Percentiles rank a stretch among this genome's conserved stretches.
Evolutionary conservation across 2,329 filamentous ascomycete species (phyloP).

Genomic region (Mycosphaerella sp.): DNA sequence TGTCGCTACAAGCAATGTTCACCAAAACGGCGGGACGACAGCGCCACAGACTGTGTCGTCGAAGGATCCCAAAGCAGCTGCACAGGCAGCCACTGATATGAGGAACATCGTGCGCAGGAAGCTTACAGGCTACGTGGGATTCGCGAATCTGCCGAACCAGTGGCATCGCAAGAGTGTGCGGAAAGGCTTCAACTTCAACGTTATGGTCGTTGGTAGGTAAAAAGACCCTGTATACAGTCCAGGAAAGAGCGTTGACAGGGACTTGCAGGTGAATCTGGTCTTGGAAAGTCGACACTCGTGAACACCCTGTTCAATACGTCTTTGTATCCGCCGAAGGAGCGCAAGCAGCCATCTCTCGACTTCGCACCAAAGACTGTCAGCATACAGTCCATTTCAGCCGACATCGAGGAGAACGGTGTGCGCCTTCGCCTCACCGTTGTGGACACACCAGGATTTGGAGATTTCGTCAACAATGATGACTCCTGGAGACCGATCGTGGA

Average conservation of each 20-base stretch:
- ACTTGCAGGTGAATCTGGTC: constrained; percentile 82
- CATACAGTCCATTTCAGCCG: constrained; percentile 50
- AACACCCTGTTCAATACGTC: constrained; percentile 99
- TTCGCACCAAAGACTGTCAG: constrained; percentile 82
- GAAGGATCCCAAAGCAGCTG: constrained; percentile 56
- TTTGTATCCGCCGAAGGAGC: constrained; percentile 96
- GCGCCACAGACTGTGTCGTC: constrained; percentile 56
- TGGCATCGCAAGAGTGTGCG: constrained; percentile 99
- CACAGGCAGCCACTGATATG: constrained; percentile 51
- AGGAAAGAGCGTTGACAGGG: constrained; percentile 16
- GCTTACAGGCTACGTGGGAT: constrained; percentile 96
- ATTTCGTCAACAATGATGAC: constrained; percentile 99
- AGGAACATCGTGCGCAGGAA: constrained; percentile 98
- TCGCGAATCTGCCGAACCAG: constrained; percentile 97
- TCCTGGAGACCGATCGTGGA: constrained; percentile 99
- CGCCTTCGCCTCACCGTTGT: constrained; percentile 94
- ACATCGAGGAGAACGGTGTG: constrained; percentile 95
- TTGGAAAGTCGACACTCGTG: constrained; percentile 97
- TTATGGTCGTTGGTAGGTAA: constrained; percentile 97
- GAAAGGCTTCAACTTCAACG: constrained; percentile 99
- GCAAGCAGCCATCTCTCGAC: constrained; percentile 92
- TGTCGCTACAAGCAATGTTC: constrained; percentile 54
- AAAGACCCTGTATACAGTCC: background rate
- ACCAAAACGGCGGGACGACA: constrained; percentile 46
- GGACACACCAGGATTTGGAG: constrained; percentile 94